A percentile compares a stretch with the other conserved stretches of the same genome.
Evolutionary conservation across 805 yeast genomes (phyloP).

Genomic region (Candida qinlingensis): DNA sequence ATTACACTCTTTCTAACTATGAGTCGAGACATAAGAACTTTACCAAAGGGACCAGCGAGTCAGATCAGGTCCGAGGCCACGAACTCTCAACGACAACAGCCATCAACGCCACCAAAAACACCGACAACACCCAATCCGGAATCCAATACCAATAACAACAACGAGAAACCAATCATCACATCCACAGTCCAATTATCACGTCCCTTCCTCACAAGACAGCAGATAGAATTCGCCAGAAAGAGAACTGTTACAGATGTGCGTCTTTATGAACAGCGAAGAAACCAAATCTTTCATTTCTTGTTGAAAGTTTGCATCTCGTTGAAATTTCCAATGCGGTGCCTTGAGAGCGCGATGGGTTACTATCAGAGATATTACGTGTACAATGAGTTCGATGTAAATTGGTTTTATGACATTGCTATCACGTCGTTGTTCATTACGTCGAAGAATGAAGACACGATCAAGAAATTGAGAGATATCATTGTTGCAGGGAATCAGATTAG

Average conservation of each 20-base stretch:
- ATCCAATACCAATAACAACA: background rate
- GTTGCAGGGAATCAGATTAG: conserved; percentile 33
- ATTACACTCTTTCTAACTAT: background rate
- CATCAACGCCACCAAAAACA: conserved; percentile 1
- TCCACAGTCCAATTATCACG: conserved; percentile 43
- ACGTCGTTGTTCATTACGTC: conserved; percentile 66
- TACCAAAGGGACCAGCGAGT: conserved; percentile 1
- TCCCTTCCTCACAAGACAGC: conserved; percentile 54
- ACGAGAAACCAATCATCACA: conserved; percentile 5
- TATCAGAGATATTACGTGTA: conserved; percentile 68
- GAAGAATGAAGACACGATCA: conserved; percentile 81
- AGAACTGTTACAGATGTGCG: conserved; percentile 47
- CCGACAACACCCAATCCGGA: background rate
- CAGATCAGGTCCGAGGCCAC: background rate
- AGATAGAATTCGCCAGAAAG: conserved; percentile 45
- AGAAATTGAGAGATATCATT: conserved; percentile 62
- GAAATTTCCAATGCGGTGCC: conserved; percentile 64
- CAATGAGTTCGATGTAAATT: conserved; percentile 50
- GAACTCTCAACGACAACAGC: background rate
- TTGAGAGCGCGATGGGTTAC: conserved; percentile 66
- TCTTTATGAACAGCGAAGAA: conserved; percentile 46
- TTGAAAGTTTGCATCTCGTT: conserved; percentile 46
- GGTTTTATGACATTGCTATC: conserved; percentile 58
- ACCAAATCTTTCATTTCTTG: conserved; percentile 48
- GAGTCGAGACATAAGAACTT: background rate